Base-by-base conservation (phyloP, 192 early-diverging fungal genomes). In the Backusella mclennaniae region DNA sequence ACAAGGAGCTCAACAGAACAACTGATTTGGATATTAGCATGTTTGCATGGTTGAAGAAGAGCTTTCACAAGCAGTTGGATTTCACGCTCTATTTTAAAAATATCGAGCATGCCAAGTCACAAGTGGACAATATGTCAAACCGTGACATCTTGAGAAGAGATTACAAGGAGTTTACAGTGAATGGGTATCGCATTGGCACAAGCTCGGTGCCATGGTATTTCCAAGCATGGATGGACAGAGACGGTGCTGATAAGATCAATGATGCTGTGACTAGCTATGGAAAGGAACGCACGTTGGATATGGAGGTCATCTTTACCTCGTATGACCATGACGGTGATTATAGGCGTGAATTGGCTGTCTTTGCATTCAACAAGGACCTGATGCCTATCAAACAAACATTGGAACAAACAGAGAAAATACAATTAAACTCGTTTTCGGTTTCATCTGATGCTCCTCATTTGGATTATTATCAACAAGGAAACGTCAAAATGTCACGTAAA, bases 121-220 rank as follows among this genome's bases (percentile, higher is more conserved):
- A 86, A 46, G 80, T 90, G 14, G 74, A 83, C 9, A 75, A 74
- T 14, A 80, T 94, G 31, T 77, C 80, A 4, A 76, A 59, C 36
- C 70, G 69, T 36, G 88, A 93, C 71, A 78, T 95, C 0, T 73
- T 95, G 6, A 73, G 88, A 4, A 92, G 89, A 72, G 93, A 95
- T 82, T 95, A 94, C 83, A 95, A 95, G 77, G 89, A 94, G 69
- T 92, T 86, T 84, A 75, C 84, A 8, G 74, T 66, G 3, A 66
- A 84, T 66, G 74, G 71, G 0, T 75, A 85, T 59, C 76, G 79
- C 31, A 53, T 93, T 21, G 93, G 93, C 1, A 92, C 94, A 66
- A 86, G 84, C 44, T 85, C 87, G 53, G 85, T 94, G 0, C 41
- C 80, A 8, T 92, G 88, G 77, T 75, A 80, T 35, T 66, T 94